Base-by-base conservation (phyloP, 257 asterid species). In the Solanum piurae region DNA sequence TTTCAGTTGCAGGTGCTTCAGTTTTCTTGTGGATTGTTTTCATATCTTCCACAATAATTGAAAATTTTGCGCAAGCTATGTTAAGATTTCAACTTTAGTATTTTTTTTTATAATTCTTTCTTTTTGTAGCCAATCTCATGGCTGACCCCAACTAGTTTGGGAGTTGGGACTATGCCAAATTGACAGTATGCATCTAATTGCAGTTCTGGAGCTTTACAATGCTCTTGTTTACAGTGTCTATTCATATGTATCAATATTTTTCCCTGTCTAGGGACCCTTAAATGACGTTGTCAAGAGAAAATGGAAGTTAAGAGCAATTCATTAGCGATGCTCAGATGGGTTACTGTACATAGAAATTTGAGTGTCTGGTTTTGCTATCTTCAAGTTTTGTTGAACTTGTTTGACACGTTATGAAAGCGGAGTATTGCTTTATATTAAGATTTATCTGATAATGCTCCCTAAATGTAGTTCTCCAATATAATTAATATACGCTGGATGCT, bases 1-100 rank as follows among this genome's bases (percentile, higher is more conserved):
- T 97, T 97, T 90, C 98, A 94, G 93, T 89, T 97, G 92, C 95
- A 95, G 98, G 99, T 97, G 90, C 91, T 84, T 89, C 88, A 89
- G 87, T 84, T 87, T 87, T 87, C 90, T 90, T 84, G 88, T 86
- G 88, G 89, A 62, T 73, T 80, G 10, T 46, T 46, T 18, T 46
- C 7, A 9, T 46, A 29, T 79, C 85, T 14, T 79, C 38, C 66
- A 44, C 4, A 12, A 44, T 44, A 18, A 79, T 46, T 80, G 68
- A 46, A 80, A 80, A 46, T 25, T 16, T 79, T 16, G 27, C 5
- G 1, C 18, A 8, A 79, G 14, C 27, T 58, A 27, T 79, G 37
- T 25, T 60, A 77, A 25, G 37, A 40, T 74, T 74, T 40, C 37
- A 14, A 37, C 36, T 42, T 77, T 25, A 13, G 25, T 38, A 36